Conservation (phyloP, 2,329 filamentous ascomycete species). For the Xylaria multiplex region DNA sequence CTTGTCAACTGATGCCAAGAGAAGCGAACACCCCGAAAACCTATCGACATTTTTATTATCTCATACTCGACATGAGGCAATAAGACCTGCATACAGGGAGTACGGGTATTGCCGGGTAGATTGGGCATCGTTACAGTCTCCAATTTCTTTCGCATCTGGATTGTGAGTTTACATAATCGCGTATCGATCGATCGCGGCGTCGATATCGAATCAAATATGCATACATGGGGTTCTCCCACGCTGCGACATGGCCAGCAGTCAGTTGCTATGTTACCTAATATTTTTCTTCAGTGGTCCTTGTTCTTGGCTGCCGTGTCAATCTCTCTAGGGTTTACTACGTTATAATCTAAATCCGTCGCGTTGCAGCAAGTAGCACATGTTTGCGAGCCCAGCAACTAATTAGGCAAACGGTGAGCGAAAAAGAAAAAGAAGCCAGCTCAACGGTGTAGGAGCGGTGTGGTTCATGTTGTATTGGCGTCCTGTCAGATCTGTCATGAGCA, state of each 20-base stretch:
- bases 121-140: slow-evolving; percentile 31
- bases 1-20: slow-evolving; percentile 19
- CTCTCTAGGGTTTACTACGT: not conserved
- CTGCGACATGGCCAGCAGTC: not conserved
- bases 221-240: not conserved
- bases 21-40: not conserved
- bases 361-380: slow-evolving; percentile 5
- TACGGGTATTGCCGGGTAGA: slow-evolving; percentile 23
- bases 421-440: slow-evolving; percentile 17
- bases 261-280: slow-evolving; percentile 1
- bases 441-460: slow-evolving; percentile 23
- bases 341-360: slow-evolving; percentile 15
- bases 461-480: slow-evolving; percentile 17
- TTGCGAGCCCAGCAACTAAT: not conserved
- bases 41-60: slow-evolving; percentile 19
- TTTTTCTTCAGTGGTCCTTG: not conserved
- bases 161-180: slow-evolving; percentile 21
- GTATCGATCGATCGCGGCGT: slow-evolving; percentile 11
- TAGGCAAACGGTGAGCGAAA: slow-evolving; percentile 29
- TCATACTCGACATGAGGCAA: slow-evolving; percentile 11
- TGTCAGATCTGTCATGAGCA: slow-evolving; percentile 13
- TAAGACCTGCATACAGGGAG: slow-evolving; percentile 11
- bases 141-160: slow-evolving; percentile 20
- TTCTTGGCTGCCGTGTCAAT: slow-evolving; percentile 9
- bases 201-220: slow-evolving; percentile 14